Evolutionary conservation across 2,329 filamentous ascomycete genomes (phyloP).

Genomic region (Colletotrichum limetticola): DNA sequence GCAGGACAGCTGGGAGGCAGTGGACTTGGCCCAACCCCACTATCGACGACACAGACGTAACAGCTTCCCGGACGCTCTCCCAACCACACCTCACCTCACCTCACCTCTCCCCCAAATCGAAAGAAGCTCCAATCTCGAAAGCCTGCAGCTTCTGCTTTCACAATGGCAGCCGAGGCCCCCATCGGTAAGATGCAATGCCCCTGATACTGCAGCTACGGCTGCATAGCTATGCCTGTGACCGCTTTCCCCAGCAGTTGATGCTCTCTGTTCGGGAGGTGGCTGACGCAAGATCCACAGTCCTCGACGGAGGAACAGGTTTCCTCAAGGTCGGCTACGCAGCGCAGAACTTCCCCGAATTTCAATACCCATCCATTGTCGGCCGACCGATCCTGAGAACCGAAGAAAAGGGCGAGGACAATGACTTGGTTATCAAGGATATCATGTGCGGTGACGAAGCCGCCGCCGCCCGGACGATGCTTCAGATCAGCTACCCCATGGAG

Average conservation of each 20-base stretch:
- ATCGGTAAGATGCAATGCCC: constrained; percentile 57
- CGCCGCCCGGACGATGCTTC: constrained; percentile 94
- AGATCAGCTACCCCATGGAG: constrained; percentile 99
- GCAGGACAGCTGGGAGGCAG: constrained; percentile 26
- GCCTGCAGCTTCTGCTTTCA: constrained; percentile 37
- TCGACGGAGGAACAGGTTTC: constrained; percentile 99
- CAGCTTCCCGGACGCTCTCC: constrained; percentile 31
- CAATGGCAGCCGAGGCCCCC: constrained; percentile 66
- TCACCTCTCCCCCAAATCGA: constrained; percentile 41
- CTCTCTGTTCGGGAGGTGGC: constrained; percentile 27
- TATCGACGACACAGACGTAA: constrained; percentile 37
- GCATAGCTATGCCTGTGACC: not conserved
- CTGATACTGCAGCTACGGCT: not conserved
- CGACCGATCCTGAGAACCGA: constrained; percentile 97
- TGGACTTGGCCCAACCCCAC: constrained; percentile 32
- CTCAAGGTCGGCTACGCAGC: constrained; percentile 99
- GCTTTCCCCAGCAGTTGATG: not conserved
- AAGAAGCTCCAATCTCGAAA: constrained; percentile 33
- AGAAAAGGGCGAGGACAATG: constrained; percentile 71
- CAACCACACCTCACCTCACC: constrained; percentile 25
- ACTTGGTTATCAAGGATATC: constrained; percentile 89
- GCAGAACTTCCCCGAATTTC: constrained; percentile 99
- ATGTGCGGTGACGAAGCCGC: constrained; percentile 99
- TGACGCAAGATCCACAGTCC: constrained; percentile 68
- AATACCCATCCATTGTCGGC: constrained; percentile 98